Percentiles rank a stretch among this genome's conserved stretches.
phyloP scores from a whole-genome alignment of 352 stramenopile genomes.

The Pythium utonaiense region DNA sequence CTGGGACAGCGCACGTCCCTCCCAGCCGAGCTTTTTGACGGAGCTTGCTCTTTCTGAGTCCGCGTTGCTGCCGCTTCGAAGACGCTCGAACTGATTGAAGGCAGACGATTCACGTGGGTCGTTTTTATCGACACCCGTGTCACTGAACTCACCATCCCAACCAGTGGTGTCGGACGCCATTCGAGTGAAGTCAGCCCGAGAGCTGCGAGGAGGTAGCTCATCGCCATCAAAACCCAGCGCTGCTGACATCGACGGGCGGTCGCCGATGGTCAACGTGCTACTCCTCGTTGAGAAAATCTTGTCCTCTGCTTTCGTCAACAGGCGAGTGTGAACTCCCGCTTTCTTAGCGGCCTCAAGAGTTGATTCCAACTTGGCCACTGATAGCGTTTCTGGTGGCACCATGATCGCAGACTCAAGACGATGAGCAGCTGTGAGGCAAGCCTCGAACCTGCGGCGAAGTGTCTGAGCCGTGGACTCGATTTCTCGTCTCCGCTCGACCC shows the following conservation, averaged over 20 bases:
- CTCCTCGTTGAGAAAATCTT: conserved; percentile 36
- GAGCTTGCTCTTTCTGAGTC: conserved; percentile 26
- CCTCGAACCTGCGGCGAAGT: conserved; percentile 46
- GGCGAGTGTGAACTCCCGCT: conserved; percentile 51
- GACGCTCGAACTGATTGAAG: conserved; percentile 68
- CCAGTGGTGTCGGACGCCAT: conserved; percentile 44
- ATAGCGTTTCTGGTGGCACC: conserved; percentile 40
- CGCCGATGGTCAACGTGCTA: conserved; percentile 29
- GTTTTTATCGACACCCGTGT: conserved; percentile 7
- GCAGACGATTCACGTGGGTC: conserved; percentile 33
- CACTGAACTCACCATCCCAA: conserved; percentile 30
- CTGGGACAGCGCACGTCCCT: conserved; percentile 56
- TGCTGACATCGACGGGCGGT: conserved; percentile 14
- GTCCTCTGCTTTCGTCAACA: conserved; percentile 62
- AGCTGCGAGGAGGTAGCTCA: conserved; percentile 1
- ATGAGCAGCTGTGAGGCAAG: conserved; percentile 39
- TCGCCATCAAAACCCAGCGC: conserved; percentile 8
- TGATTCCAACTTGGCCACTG: conserved; percentile 46
- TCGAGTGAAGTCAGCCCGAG: conserved; percentile 11
- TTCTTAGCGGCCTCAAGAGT: conserved; percentile 55
- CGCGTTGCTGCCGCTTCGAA: conserved; percentile 51
- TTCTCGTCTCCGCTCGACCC: conserved; percentile 21
- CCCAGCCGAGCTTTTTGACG: conserved; percentile 59
- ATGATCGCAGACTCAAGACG: conserved; percentile 44
- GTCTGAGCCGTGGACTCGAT: conserved; percentile 45